A percentile compares a stretch with the other conserved stretches of the same genome.
Conservation (phyloP, 2,329 filamentous ascomycete genomes). For the Xylaria arbuscula region DNA sequence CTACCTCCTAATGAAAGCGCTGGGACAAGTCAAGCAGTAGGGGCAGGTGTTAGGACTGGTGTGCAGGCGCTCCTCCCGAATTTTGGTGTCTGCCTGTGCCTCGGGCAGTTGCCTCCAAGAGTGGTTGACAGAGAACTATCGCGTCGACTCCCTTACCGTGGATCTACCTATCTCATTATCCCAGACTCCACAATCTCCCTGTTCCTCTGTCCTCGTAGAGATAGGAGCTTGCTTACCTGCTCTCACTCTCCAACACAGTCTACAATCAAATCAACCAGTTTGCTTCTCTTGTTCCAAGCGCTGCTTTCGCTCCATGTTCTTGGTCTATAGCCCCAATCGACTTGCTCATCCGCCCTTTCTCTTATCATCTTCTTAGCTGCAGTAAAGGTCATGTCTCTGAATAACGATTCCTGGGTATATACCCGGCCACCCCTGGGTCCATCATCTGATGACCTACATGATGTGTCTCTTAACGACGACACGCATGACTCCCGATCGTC, state of each 20-base stretch:
- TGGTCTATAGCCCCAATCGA: constrained; percentile 26
- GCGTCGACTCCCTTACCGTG: not conserved
- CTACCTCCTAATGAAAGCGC: no score
- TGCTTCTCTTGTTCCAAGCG: constrained; percentile 39
- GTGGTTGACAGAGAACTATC: not conserved
- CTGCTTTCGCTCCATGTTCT: constrained; percentile 37
- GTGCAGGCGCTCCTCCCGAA: not conserved
- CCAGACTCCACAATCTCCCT: not conserved
- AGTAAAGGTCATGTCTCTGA: constrained; percentile 38
- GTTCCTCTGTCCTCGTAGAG: not conserved
- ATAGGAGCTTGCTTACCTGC: constrained; percentile 12
- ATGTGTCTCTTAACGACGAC: constrained; percentile 48
- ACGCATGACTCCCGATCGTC: constrained; percentile 34
- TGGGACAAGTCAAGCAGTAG: no score
- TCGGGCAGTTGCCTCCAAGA: not conserved
- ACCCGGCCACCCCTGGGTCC: constrained; percentile 34
- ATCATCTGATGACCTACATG: constrained; percentile 47
- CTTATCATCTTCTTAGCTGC: constrained; percentile 31
- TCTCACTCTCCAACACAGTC: constrained; percentile 21
- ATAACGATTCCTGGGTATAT: constrained; percentile 43
- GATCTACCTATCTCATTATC: not conserved
- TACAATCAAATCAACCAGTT: constrained; percentile 30
- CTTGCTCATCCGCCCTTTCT: constrained; percentile 33
- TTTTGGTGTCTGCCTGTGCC: not conserved
- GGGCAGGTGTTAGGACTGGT: no score